phyloP scores from a whole-genome alignment of 805 yeast species.

The Sugiyamaella mastotermitis region DNA sequence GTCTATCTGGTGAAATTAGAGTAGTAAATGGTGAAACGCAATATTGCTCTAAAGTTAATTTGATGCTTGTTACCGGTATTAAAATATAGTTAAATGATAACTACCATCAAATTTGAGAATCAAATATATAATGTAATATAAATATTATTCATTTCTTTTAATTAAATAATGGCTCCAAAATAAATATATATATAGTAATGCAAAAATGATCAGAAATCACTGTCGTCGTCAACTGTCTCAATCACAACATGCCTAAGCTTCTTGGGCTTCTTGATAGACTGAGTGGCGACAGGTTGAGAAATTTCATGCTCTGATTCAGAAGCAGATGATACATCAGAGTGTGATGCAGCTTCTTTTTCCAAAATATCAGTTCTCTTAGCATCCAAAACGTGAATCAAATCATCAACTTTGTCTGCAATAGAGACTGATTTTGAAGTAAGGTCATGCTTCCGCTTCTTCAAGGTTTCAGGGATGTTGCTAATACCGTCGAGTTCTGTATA shows the following conservation, averaged over 20 bases:
- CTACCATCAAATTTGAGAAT: no score
- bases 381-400: constrained; percentile 15
- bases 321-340: not conserved
- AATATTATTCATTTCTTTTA: no score
- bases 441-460: constrained; percentile 18
- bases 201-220: constrained; percentile 14
- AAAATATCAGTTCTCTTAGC: constrained; percentile 8
- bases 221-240: constrained; percentile 20
- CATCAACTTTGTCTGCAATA: constrained; percentile 22
- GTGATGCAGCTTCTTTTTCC: constrained; percentile 5
- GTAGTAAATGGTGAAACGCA: constrained; percentile 5
- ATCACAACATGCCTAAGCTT: constrained; percentile 14
- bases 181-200: no score
- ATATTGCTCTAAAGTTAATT: constrained; percentile 4
- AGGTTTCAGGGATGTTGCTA: constrained; percentile 6
- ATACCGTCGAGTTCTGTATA: constrained; percentile 20
- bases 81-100: no score
- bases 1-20: constrained; percentile 5
- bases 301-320: not conserved
- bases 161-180: no score
- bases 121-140: no score
- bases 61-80: constrained; percentile 15
- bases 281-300: not conserved
- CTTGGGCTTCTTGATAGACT: not conserved
- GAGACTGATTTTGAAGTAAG: constrained; percentile 16